Evolutionary conservation across 805 yeast genomes (phyloP), one percentile per base, ranked within the genome.

Genomic region (Kurtzmaniella cleridarum): DNA sequence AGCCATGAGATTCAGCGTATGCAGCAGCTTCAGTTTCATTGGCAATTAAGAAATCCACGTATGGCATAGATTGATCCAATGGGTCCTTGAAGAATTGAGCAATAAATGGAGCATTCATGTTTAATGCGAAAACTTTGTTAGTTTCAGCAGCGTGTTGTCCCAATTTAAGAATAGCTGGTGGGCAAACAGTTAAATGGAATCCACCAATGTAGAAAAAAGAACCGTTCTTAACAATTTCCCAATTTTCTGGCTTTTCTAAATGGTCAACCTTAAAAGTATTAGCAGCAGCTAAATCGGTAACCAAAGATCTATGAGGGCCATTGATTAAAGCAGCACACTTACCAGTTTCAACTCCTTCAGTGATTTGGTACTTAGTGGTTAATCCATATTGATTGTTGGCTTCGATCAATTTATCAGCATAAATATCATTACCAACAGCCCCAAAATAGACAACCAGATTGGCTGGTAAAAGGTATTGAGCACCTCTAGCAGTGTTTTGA

Each of bases 401-500:
- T 55, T 78, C 80, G 39, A 71, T 66, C 62, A 93, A 77, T 63
- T 81, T 78, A 45, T 83, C 88, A 43, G 93, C 80, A 66, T 82
- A 91, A 52, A 81, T 75, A 66, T 93, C 99, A 52, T 85, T 76
- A 58, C 98, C 98, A 45, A 91, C 98, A 36, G 95, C 83, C 40
- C 99, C 99, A 59, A 91, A 87, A 74, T 93, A 93, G 39, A 83
- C 84, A 41, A 93, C 98, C 26, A 91, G 79, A 51, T 79, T 64
- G 34, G 70, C 64, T 43, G 97, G 96, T 37, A 93, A 75, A 41
- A 88, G 65, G 69, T 87, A 91, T 60, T 91, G 97, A 36, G 98
- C 98, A 59, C 96, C 99, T 69, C 99, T 81, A 42, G 98, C 97
- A 48, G 98, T 79, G 74, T 93, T 93, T 72, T 93, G 99, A 44